These are phyloP conservation scores for Mycena galericulata DNA, from an alignment of 768 basidiomycete genomes.

Conservation along the genomic window DNA sequence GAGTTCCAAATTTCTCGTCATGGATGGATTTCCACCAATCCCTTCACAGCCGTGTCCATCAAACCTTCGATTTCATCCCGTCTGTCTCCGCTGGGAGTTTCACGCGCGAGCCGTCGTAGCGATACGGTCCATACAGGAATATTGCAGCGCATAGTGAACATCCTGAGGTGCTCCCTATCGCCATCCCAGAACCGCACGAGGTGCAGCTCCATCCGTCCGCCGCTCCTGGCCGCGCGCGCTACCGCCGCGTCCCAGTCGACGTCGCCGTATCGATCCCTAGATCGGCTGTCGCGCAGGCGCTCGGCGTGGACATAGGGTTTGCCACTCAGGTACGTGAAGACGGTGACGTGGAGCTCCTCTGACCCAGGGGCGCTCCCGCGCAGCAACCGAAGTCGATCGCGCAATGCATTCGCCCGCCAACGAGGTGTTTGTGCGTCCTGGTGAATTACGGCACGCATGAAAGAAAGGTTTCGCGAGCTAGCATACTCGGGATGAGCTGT, in stretches of 20 bases:
- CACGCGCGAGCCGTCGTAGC: background rate
- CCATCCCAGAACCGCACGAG: background rate
- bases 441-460: background rate
- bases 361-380: background rate
- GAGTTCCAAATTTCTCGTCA: too few species aligned
- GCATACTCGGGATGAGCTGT: background rate
- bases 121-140: background rate
- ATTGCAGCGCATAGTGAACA: background rate
- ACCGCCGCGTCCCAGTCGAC: conserved; percentile 1
- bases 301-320: too few species aligned
- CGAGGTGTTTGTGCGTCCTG: background rate
- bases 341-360: background rate
- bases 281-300: background rate
- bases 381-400: too few species aligned
- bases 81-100: too few species aligned
- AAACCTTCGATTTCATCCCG: too few species aligned
- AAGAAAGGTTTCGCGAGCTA: background rate
- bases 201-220: conserved; percentile 11
- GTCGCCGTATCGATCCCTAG: background rate
- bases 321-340: background rate
- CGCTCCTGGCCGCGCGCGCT: background rate
- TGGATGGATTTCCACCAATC: too few species aligned
- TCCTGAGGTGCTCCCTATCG: background rate
- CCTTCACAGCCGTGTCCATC: too few species aligned
- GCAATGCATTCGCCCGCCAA: too few species aligned